Percentiles rank a stretch among this genome's conserved stretches.
These are phyloP conservation scores for Rehmannia glutinosa DNA, from an alignment of 257 asterid genomes.

Conservation along the genomic window DNA sequence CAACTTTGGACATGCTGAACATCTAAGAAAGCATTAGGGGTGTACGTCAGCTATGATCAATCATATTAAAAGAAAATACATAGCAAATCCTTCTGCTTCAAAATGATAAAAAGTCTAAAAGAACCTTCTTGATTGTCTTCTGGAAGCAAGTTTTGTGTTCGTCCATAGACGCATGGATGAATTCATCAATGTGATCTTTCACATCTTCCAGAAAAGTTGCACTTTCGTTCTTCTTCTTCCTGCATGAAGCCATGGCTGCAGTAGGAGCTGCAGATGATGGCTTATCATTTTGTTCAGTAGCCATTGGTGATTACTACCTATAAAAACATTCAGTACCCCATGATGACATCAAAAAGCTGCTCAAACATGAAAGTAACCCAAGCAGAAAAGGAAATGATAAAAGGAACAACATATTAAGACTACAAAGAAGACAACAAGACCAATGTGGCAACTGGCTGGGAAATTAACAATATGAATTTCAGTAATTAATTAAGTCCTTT, in stretches of 20 bases:
- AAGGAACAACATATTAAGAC: not conserved
- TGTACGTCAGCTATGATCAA: not conserved
- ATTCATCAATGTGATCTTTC: constrained; percentile 83
- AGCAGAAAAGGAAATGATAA: not conserved
- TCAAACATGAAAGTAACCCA: not conserved
- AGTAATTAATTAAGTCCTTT: not conserved
- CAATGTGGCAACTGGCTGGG: not conserved
- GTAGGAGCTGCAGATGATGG: constrained; percentile 36
- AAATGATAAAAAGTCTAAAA: not conserved
- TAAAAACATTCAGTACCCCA: not conserved
- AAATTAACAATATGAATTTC: not conserved
- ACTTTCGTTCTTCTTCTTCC: constrained; percentile 69
- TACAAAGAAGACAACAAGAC: not conserved
- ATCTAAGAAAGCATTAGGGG: constrained; percentile 38
- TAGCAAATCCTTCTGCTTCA: not conserved
- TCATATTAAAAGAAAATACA: not conserved
- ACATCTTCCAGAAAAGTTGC: constrained; percentile 73
- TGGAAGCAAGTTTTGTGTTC: constrained; percentile 94
- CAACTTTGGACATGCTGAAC: constrained; percentile 89
- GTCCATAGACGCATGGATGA: constrained; percentile 83
- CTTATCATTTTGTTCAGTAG: constrained; percentile 34
- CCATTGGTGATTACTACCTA: constrained; percentile 37
- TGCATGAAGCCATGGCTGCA: constrained; percentile 62
- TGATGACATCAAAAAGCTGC: not conserved
- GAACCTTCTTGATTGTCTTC: constrained; percentile 78